phyloP scores from a whole-genome alignment of 2,329 filamentous ascomycete species.

The Phoma sp. region DNA sequence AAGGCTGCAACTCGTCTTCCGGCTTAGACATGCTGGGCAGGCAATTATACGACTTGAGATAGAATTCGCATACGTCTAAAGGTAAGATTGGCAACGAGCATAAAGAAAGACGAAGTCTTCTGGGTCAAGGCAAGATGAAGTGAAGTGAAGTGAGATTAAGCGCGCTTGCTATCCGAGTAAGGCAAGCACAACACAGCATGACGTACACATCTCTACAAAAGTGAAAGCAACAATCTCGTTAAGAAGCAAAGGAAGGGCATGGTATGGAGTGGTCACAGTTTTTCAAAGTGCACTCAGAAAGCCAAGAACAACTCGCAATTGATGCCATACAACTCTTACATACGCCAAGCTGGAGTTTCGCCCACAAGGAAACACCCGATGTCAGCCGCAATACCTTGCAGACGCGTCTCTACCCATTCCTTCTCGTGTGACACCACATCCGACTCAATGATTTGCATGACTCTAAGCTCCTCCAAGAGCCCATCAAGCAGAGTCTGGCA shows the following conservation, averaged over 20 bases:
- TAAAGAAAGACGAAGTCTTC: too few relatives aligned
- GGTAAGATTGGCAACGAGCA: too few relatives aligned
- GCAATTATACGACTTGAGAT: not conserved
- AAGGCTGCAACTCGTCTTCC: conserved; percentile 19
- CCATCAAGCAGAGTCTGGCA: conserved; percentile 40
- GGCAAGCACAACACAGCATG: conserved; percentile 1
- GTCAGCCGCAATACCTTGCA: conserved; percentile 36
- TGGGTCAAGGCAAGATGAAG: not conserved
- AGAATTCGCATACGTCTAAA: too few relatives aligned
- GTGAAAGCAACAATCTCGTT: too few relatives aligned
- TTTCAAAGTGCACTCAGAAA: too few relatives aligned
- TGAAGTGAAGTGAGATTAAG: conserved; percentile 5
- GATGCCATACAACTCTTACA: conserved; percentile 1
- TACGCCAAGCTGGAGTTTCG: conserved; percentile 34
- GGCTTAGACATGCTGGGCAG: conserved; percentile 19
- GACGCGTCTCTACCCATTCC: conserved; percentile 44
- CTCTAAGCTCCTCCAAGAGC: conserved; percentile 41
- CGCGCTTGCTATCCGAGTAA: conserved; percentile 1
- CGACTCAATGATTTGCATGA: conserved; percentile 42
- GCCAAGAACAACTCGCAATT: too few relatives aligned
- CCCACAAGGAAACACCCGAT: conserved; percentile 23
- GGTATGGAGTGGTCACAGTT: too few relatives aligned
- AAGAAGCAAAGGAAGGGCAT: too few relatives aligned
- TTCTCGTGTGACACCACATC: conserved; percentile 41
- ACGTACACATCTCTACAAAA: not conserved